Evolutionary conservation across 2,329 filamentous ascomycete species (phyloP).

Genomic region (Xylaria multiplex): DNA sequence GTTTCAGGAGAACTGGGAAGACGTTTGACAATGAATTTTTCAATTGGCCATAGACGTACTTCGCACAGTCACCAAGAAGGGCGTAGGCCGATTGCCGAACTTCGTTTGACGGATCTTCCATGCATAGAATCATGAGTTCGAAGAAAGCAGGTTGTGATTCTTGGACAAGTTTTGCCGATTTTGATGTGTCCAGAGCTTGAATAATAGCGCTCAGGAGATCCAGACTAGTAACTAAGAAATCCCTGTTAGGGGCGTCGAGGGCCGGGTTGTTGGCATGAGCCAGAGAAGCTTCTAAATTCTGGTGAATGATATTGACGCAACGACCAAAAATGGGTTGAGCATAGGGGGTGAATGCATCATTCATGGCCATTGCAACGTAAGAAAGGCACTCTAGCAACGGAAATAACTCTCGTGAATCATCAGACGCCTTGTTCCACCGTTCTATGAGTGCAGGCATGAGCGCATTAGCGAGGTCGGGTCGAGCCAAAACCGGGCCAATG

Average conservation of each 20-base stretch:
- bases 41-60: conserved; percentile 87
- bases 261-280: conserved; percentile 73
- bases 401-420: conserved; percentile 93
- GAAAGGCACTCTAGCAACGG: conserved; percentile 95
- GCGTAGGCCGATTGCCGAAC: conserved; percentile 97
- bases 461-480: conserved; percentile 80
- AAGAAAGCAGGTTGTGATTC: conserved; percentile 86
- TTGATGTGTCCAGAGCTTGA: conserved; percentile 80
- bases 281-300: conserved; percentile 85
- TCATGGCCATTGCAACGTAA: conserved; percentile 89
- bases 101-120: conserved; percentile 90
- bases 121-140: conserved; percentile 87
- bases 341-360: conserved; percentile 83
- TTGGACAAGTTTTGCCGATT: conserved; percentile 80
- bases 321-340: conserved; percentile 86
- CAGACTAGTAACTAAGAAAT: conserved; percentile 94
- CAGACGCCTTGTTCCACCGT: conserved; percentile 85
- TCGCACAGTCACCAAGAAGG: conserved; percentile 91
- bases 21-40: conserved; percentile 77
- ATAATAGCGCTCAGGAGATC: conserved; percentile 94
- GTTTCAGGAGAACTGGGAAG: conserved; percentile 83
- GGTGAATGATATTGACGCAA: conserved; percentile 90
- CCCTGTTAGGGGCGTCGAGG: conserved; percentile 88
- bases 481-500: conserved; percentile 83
- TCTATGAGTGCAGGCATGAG: conserved; percentile 93